A percentile compares a stretch with the other conserved stretches of the same genome.
Evolutionary conservation across 2,329 filamentous ascomycete species (phyloP).

Genomic region (Ascochyta clinopodiicola): DNA sequence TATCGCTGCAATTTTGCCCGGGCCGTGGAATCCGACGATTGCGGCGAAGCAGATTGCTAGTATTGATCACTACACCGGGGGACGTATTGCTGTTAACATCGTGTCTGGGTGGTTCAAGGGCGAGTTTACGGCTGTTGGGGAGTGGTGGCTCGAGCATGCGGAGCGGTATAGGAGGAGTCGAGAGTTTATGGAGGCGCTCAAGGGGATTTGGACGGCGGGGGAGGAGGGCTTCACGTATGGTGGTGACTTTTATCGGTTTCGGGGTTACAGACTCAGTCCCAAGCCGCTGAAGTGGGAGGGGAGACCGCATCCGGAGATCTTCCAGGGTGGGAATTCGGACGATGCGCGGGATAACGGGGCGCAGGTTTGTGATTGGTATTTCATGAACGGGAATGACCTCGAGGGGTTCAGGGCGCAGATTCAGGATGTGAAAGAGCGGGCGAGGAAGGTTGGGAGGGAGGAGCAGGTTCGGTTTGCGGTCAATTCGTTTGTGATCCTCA

Average conservation of each 20-base stretch:
- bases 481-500: conserved; percentile 59
- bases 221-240: conserved; percentile 57
- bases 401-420: conserved; percentile 61
- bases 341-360: conserved; percentile 60
- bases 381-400: conserved; percentile 64
- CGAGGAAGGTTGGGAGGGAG: conserved; percentile 53
- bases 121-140: conserved; percentile 59
- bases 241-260: conserved; percentile 62
- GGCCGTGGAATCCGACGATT: conserved; percentile 49
- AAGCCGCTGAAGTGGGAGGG: conserved; percentile 52
- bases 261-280: conserved; percentile 58
- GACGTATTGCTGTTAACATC: conserved; percentile 60
- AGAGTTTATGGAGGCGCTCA: conserved; percentile 61
- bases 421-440: conserved; percentile 56
- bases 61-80: conserved; percentile 61
- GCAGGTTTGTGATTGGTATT: conserved; percentile 59
- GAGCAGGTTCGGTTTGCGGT: conserved; percentile 58
- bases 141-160: conserved; percentile 63
- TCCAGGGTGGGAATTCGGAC: conserved; percentile 61
- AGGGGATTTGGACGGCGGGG: conserved; percentile 58
- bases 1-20: conserved; percentile 59
- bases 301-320: conserved; percentile 58
- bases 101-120: conserved; percentile 63
- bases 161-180: conserved; percentile 58
- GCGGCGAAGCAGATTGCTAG: conserved; percentile 62